Evolutionary conservation across 176 grass and related monocot genomes (phyloP), one percentile per base, ranked within the genome.

Genomic region (Oryza glaberrima): DNA sequence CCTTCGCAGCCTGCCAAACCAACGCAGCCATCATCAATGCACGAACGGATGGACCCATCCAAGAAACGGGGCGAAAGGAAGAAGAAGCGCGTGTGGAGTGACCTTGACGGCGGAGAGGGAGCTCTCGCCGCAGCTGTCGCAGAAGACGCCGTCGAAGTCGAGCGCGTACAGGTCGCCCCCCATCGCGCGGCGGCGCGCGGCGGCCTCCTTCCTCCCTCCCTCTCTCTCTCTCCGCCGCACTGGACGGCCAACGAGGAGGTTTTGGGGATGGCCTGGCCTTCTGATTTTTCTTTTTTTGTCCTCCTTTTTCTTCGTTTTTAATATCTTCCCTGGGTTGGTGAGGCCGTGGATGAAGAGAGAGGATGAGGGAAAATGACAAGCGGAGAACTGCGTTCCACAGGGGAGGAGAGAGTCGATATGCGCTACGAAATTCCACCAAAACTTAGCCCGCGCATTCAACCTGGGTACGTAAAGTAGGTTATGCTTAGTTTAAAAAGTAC

Each of bases 81-180:
- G 36, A 58, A 28, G 65, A 79, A 70, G 6, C 14, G 14, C 4
- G 35, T 14, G 67, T 14, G 68, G 35, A 14, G 16, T 2, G 49
- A 90, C 95, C 95, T 95, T 95, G 65, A 98, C 68, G 75, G 95
- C 93, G 72, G 95, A 95, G 93, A 84, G 88, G 68, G 95, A 93
- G 93, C 93, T 98, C 87, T 98, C 93, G 22, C 93, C 91, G 80
- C 95, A 98, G 87, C 93, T 98, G 89, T 98, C 93, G 85, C 95
- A 98, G 13, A 98, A 60, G 51, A 98, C 89, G 80, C 95, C 95
- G 41, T 98, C 95, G 69, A 98, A 98, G 85, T 98, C 95, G 30
- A 98, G 83, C 14, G 95, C 95, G 83, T 87, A 98, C 35, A 98
- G 85, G 71, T 98, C 73, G 38, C 93, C 89, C 45, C 80, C 86